Base-by-base conservation (phyloP, 1,139 yeast species). In the Diutina catenulata region DNA sequence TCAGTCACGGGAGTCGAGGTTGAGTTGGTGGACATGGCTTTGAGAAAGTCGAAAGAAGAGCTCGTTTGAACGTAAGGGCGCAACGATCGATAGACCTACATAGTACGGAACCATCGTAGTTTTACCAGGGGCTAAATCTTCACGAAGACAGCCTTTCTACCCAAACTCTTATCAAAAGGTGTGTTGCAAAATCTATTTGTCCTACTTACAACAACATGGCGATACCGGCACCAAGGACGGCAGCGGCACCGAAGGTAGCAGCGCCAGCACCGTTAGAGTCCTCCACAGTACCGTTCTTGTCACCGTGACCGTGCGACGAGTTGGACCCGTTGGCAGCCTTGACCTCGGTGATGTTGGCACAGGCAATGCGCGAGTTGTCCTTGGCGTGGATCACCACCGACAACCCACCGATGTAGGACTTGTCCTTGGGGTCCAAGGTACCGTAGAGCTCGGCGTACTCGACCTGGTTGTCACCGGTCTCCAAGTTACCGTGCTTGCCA, bases 401-500 rank as follows among this genome's bases (percentile, higher is more conserved):
- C 39, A 60, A 52, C 37, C 54, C 53, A 28, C 68, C 70, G 42
- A 63, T 48, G 45, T 39, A 64, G 20, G 69, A 68, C 28, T 50
- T 44, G 46, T 57, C 52, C 4, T 47, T 45, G 5, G 59, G 51
- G 50, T 64, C 56, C 52, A 65, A 61, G 7, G 70, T 64, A 38
- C 65, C 47, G 50, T 57, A 66, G 28, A 49, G 46, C 46, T 66
- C 70, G 33, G 55, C 46, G 49, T 60, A 63, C 27, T 55, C 40
- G 28, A 54, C 42, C 15, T 50, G 37, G 40, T 47, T 36, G n/a
- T 56, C 43, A 15, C 53, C 49, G 26, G 62, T 59, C 7, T 47
- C 39, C 38, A 64, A 52, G 32, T 41, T 43, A 28, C 70, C 70
- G 47, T 64, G 65, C 49, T 59, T 63, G 37, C 69, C 68, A 22